phyloP scores from a whole-genome alignment of 139 green algal species.

The Chlorella vulgaris region DNA sequence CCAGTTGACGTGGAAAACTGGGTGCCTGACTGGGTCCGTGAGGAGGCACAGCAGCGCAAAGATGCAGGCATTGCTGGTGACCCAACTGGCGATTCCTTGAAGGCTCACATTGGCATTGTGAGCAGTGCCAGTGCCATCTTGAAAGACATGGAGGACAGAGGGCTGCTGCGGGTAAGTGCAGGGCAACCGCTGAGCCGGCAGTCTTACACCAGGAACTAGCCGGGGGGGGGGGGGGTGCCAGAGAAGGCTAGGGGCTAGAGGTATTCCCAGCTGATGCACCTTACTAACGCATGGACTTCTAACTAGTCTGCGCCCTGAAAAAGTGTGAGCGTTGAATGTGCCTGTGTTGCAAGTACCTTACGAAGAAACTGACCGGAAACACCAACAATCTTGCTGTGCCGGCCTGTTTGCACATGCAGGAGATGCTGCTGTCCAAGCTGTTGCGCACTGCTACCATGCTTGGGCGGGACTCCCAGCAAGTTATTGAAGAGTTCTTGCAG shows the following conservation, averaged over 20 bases:
- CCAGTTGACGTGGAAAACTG: conserved; percentile 46
- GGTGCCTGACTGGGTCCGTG: conserved; percentile 45
- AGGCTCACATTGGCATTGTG: conserved; percentile 62
- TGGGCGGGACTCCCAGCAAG: not conserved
- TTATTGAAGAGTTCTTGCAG: not conserved
- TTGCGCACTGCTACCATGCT: not conserved
- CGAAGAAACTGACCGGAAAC: too few relatives aligned
- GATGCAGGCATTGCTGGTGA: not conserved
- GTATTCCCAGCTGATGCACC: not conserved
- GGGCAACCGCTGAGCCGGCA: not conserved
- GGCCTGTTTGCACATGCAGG: not conserved
- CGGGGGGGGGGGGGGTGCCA: too few relatives aligned
- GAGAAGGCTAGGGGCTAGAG: not conserved
- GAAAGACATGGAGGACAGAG: conserved; percentile 51
- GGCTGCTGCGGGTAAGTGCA: conserved; percentile 42
- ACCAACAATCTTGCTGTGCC: not conserved
- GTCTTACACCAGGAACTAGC: not conserved
- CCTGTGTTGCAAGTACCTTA: too few relatives aligned
- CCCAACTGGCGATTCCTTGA: conserved; percentile 31
- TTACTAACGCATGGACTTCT: too few relatives aligned
- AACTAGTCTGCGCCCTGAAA: too few relatives aligned
- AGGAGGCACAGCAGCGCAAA: not conserved
- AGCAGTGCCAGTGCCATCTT: conserved; percentile 54
- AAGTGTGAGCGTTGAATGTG: too few relatives aligned
- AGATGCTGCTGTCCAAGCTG: conserved; percentile 37